These are phyloP conservation scores for Wickerhamomyces rabaulensis DNA, from an alignment of 805 yeast species.

Conservation along the genomic window DNA sequence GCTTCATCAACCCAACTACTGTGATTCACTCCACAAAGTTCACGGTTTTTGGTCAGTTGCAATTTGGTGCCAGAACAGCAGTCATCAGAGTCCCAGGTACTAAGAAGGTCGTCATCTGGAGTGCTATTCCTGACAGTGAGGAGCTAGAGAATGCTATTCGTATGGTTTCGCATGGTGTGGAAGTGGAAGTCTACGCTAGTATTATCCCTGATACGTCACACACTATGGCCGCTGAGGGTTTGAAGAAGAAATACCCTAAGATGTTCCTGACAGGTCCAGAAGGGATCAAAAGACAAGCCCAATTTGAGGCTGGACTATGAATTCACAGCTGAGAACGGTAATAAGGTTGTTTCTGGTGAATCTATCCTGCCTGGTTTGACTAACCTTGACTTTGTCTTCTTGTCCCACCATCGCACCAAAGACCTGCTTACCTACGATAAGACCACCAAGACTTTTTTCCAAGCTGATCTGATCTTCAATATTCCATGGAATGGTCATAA, in stretches of 20 bases:
- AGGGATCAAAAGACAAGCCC: conserved; percentile 32
- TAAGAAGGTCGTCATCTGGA: conserved; percentile 41
- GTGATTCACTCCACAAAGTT: conserved; percentile 33
- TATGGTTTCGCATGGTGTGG: neutral
- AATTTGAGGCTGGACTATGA: conserved; percentile 34
- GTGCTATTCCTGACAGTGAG: conserved; percentile 50
- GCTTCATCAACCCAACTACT: conserved; percentile 27
- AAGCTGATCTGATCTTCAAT: conserved; percentile 60
- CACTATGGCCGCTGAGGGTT: conserved; percentile 53
- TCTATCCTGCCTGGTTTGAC: conserved; percentile 36
- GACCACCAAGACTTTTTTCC: conserved; percentile 42
- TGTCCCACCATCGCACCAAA: conserved; percentile 53
- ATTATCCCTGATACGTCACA: conserved; percentile 64
- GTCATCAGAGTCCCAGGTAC: conserved; percentile 25
- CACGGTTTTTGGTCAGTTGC: conserved; percentile 23
- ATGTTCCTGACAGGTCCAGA: conserved; percentile 49
- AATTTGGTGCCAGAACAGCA: conserved; percentile 37
- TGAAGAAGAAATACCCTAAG: conserved; percentile 45
- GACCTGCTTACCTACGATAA: conserved; percentile 51
- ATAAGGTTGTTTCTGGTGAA: conserved; percentile 29
- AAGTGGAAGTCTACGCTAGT: conserved; percentile 39
- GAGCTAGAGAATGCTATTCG: conserved; percentile 34
- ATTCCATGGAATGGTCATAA: conserved; percentile 46
- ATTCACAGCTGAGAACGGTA: conserved; percentile 29
- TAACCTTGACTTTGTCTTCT: conserved; percentile 49